Evolutionary conservation across 1,139 yeast genomes (phyloP), one percentile per base, ranked within the genome.

Genomic region (Hansenula lynferdii): DNA sequence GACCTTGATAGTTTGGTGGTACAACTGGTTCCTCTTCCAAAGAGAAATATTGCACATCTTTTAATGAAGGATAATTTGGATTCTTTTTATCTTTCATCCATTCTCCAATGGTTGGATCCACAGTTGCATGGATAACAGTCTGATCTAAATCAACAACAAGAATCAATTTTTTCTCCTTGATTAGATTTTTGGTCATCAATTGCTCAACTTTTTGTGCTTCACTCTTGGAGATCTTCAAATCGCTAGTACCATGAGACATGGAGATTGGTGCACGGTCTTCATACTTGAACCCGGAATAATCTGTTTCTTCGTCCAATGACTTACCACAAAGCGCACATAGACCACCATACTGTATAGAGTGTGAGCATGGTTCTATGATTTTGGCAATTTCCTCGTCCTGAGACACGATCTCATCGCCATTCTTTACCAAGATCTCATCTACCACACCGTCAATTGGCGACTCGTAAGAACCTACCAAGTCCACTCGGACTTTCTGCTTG

Each of bases 51-150:
- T 70, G 67, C 3, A 94, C 97, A 53, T 89, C 95, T 56, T 82
- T 82, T 22, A 92, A 79, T 2, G 94, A 82, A 5, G 79, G 80
- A 56, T 85, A 84, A 54, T 92, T 89, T 14, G 97, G 96, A 53
- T 87, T 86, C 5, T 70, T 59, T 3, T 90, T 83, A 53, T 92
- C 97, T 43, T 72, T 71, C 70, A 86, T 90, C 98, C 98, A 92
- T 57, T 87, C 96, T 1, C 95, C 95, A 28, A 92, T 95, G 0
- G 97, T 89, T 1, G 97, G 97, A 58, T 92, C 98, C 19, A 90
- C 97, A 5, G 97, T 92, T 28, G 97, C 96, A 57, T 92, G 99
- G 28, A 92, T 92, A 8, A 92, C 95, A 0, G 98, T 94, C 61
- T 94, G 98, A 64, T 92, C 99, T 46, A 92, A 70, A 67, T 92